Conservation (phyloP, 2,329 filamentous ascomycete species). For the Fusarium abutilonis region DNA sequence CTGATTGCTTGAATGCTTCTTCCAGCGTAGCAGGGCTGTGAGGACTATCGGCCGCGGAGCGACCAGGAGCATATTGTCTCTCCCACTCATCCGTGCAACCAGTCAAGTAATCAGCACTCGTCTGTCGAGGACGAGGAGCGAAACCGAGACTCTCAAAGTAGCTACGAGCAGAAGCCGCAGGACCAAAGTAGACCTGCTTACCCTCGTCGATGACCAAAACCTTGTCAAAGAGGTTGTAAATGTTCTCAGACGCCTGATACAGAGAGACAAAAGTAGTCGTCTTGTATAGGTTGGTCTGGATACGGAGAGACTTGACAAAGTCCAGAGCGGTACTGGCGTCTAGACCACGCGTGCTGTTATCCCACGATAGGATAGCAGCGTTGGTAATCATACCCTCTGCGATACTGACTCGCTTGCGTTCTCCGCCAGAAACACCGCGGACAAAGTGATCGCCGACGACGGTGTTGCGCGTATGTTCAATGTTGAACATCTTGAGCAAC, state of each 20-base stretch:
- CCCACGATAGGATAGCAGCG: conserved; percentile 77
- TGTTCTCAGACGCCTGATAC: conserved; percentile 86
- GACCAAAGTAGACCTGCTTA: conserved; percentile 79
- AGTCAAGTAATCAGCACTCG: conserved; percentile 83
- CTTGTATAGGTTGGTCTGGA: conserved; percentile 85
- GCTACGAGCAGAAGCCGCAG: conserved; percentile 69
- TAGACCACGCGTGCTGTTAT: conserved; percentile 76
- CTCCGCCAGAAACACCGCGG: conserved; percentile 79
- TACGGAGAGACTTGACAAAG: conserved; percentile 74
- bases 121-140: conserved; percentile 77
- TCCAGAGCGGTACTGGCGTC: conserved; percentile 75
- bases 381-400: conserved; percentile 84
- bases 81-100: conserved; percentile 87
- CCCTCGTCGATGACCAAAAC: conserved; percentile 83
- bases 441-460: conserved; percentile 85
- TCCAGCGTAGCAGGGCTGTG: conserved; percentile 73
- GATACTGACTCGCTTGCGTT: conserved; percentile 77
- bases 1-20: conserved; percentile 75
- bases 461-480: conserved; percentile 86
- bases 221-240: conserved; percentile 83
- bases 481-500: conserved; percentile 92
- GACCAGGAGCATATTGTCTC: conserved; percentile 76
- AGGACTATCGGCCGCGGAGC: conserved; percentile 72
- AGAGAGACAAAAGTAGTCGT: conserved; percentile 86
- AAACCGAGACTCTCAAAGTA: conserved; percentile 86